These are phyloP conservation scores for Monoraphidium neglectum DNA, from an alignment of 139 green algal species.

Conservation along the genomic window DNA sequence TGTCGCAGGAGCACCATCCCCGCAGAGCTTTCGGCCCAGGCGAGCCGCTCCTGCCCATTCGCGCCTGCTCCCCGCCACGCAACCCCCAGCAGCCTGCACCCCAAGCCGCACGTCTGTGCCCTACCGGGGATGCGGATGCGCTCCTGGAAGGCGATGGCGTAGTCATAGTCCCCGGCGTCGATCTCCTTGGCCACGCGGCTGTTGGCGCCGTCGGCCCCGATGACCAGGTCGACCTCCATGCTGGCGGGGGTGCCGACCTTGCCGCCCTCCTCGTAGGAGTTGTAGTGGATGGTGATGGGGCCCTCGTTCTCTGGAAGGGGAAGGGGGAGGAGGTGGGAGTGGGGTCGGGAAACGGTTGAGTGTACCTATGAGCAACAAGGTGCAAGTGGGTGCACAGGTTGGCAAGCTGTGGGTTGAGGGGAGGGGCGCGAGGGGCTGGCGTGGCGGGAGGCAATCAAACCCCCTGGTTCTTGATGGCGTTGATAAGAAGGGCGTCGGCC, in stretches of 20 bases:
- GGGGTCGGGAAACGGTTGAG: background rate
- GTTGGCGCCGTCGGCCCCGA: conserved; percentile 98
- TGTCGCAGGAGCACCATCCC: too few relatives aligned
- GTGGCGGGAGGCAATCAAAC: too few relatives aligned
- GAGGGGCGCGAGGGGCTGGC: background rate
- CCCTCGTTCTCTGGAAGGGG: conserved; percentile 50
- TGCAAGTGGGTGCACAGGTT: background rate
- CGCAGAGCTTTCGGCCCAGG: too few relatives aligned
- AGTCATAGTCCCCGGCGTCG: conserved; percentile 98
- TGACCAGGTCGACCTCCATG: conserved; percentile 95
- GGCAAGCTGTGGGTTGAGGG: background rate
- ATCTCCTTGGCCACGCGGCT: conserved; percentile 98
- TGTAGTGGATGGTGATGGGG: conserved; percentile 94
- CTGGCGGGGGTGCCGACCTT: conserved; percentile 85
- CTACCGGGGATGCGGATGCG: conserved; percentile 85
- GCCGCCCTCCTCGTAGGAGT: conserved; percentile 83
- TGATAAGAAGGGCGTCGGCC: too few relatives aligned
- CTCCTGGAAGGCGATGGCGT: conserved; percentile 99
- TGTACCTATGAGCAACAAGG: too few relatives aligned
- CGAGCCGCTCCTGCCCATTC: too few relatives aligned
- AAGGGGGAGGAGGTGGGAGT: background rate
- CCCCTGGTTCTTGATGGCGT: too few relatives aligned
- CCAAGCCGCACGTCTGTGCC: too few relatives aligned
- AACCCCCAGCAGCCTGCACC: too few relatives aligned
- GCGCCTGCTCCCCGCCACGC: too few relatives aligned